These are phyloP conservation scores for Rosa persica DNA, from an alignment of 306 rosid genomes.

Conservation along the genomic window DNA sequence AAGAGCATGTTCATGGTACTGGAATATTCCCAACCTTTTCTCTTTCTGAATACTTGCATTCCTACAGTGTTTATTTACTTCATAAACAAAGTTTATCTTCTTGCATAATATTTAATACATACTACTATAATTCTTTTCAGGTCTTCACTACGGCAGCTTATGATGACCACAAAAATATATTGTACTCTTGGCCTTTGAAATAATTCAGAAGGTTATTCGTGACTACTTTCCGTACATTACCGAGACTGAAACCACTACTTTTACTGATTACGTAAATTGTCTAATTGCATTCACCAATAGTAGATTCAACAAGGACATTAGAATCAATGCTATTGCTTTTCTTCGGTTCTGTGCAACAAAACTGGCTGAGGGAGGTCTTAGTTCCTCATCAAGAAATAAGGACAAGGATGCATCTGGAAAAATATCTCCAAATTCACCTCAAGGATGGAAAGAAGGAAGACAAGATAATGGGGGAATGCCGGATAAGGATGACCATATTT, in stretches of 20 bases:
- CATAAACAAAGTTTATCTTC: constrained; percentile 16
- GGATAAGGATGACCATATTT: constrained; percentile 78
- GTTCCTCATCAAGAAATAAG: constrained; percentile 68
- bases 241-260: constrained; percentile 97
- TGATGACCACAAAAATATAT: constrained; percentile 96
- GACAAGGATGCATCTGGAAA: constrained; percentile 68
- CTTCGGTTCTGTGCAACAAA: constrained; percentile 95
- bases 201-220: constrained; percentile 90
- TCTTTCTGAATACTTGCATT: constrained; percentile 3
- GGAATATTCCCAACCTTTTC: constrained; percentile 31
- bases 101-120: constrained; percentile 20
- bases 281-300: constrained; percentile 94
- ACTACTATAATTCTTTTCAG: constrained; percentile 52
- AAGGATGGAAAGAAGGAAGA: constrained; percentile 58
- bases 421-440: constrained; percentile 53
- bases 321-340: constrained; percentile 93
- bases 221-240: constrained; percentile 98
- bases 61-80: constrained; percentile 16
- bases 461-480: constrained; percentile 58
- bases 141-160: constrained; percentile 99
- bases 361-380: constrained; percentile 91
- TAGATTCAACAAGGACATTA: constrained; percentile 89
- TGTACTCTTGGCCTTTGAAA: constrained; percentile 96
- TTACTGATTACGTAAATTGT: constrained; percentile 97
- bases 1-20: constrained; percentile 99